These are phyloP conservation scores for Ophiostoma quercus DNA, from an alignment of 2,329 filamentous ascomycete species.

Conservation along the genomic window DNA sequence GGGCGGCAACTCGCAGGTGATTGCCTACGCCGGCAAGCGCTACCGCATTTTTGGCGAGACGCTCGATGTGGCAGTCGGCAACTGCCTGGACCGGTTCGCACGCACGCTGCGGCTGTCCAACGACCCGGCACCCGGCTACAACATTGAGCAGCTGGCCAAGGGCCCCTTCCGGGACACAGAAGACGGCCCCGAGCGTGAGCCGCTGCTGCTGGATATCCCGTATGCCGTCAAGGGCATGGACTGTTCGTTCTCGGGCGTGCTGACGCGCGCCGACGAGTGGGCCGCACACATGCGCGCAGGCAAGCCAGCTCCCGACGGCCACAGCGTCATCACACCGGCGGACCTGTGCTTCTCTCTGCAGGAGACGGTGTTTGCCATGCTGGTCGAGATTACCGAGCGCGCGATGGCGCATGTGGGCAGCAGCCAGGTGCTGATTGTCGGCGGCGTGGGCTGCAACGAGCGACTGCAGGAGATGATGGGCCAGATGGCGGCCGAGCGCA, in stretches of 20 bases:
- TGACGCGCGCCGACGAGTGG: slow-evolving; percentile 75
- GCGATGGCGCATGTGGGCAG: slow-evolving; percentile 97
- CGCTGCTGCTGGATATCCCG: slow-evolving; percentile 74
- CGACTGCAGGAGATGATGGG: slow-evolving; percentile 98
- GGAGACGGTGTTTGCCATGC: slow-evolving; percentile 93
- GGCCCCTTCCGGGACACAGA: slow-evolving; percentile 26
- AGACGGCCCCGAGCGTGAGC: slow-evolving; percentile 50
- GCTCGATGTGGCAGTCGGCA: slow-evolving; percentile 94
- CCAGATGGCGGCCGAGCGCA: slow-evolving; percentile 80
- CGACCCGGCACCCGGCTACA: slow-evolving; percentile 94
- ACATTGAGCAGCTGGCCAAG: slow-evolving; percentile 88
- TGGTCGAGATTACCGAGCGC: slow-evolving; percentile 96
- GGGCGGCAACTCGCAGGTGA: slow-evolving; percentile 96
- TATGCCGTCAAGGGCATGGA: slow-evolving; percentile 99
- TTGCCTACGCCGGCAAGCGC: slow-evolving; percentile 87
- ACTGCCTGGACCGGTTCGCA: slow-evolving; percentile 94
- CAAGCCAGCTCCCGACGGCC: slow-evolving; percentile 42
- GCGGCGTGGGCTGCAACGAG: slow-evolving; percentile 93
- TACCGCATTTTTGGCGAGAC: slow-evolving; percentile 98
- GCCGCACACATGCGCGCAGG: slow-evolving; percentile 59
- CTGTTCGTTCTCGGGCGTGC: slow-evolving; percentile 88
- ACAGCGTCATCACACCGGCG: slow-evolving; percentile 67
- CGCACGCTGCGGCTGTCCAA: slow-evolving; percentile 87
- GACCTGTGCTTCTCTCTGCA: slow-evolving; percentile 93
- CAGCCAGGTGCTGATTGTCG: slow-evolving; percentile 86